A percentile compares a stretch with the other conserved stretches of the same genome.
These are phyloP conservation scores for Plantago ovata DNA, from an alignment of 257 asterid species.

Conservation along the genomic window DNA sequence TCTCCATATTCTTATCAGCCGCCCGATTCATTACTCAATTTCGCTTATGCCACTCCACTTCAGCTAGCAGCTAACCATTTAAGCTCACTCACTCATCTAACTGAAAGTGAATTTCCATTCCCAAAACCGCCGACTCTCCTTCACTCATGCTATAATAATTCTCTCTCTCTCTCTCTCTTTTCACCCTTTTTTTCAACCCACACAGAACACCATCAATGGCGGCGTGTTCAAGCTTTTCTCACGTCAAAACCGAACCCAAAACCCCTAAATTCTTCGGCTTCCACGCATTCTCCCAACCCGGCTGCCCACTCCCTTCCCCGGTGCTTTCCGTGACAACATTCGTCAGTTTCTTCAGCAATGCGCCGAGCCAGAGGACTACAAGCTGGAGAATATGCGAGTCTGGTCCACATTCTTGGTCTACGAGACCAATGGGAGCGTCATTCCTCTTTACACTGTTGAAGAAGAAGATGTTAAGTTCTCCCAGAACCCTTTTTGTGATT, in stretches of 20 bases:
- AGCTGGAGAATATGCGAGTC: constrained; percentile 51
- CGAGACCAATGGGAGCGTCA: constrained; percentile 49
- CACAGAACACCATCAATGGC: too few species aligned
- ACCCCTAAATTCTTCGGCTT: constrained; percentile 51
- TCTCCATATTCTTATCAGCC: too few species aligned
- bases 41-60: too few species aligned
- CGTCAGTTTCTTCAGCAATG: constrained; percentile 59
- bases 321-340: constrained; percentile 69
- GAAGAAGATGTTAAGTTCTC: constrained; percentile 63
- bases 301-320: constrained; percentile 34
- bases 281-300: constrained; percentile 61
- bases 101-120: too few species aligned
- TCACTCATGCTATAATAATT: too few species aligned
- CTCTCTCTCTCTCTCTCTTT: too few species aligned
- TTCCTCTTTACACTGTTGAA: constrained; percentile 78
- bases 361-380: constrained; percentile 50
- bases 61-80: too few species aligned
- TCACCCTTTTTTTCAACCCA: too few species aligned
- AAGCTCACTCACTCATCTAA: too few species aligned
- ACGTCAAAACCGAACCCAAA: constrained; percentile 18
- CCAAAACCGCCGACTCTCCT: too few species aligned
- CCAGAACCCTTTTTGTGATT: constrained; percentile 56
- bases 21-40: too few species aligned
- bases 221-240: constrained; percentile 10
- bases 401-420: constrained; percentile 72